Evolutionary conservation across 495 filamentous ascomycete species (phyloP).

Genomic region (Tuber umbilicatum): DNA sequence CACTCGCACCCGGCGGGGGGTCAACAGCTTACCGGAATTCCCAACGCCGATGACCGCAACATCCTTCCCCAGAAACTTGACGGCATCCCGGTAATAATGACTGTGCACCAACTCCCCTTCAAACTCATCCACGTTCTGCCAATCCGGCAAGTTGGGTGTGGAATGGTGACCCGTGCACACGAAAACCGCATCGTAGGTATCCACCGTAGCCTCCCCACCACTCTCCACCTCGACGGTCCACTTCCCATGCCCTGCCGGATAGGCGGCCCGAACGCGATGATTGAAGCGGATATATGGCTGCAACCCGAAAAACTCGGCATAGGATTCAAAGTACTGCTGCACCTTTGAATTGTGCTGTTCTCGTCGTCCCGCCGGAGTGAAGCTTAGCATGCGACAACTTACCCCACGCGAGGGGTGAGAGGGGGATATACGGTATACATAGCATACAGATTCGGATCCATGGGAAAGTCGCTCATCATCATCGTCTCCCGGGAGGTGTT

Average conservation of each 20-base stretch:
- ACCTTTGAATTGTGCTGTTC: constrained; percentile 37
- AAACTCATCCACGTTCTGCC: constrained; percentile 29
- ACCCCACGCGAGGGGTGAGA: not conserved
- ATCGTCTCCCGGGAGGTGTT: constrained; percentile 41
- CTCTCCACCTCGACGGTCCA: constrained; percentile 21
- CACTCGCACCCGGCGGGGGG: not conserved
- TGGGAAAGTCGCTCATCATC: constrained; percentile 43
- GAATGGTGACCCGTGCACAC: constrained; percentile 39
- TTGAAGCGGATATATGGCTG: constrained; percentile 33
- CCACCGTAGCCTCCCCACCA: constrained; percentile 12
- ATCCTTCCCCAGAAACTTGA: constrained; percentile 37
- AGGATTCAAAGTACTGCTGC: constrained; percentile 41
- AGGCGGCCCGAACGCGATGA: constrained; percentile 17
- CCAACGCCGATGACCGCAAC: constrained; percentile 42
- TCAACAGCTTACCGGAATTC: constrained; percentile 33
- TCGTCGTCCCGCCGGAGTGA: constrained; percentile 16
- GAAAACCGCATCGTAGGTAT: constrained; percentile 40
- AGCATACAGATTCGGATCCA: constrained; percentile 40
- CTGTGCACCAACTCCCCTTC: constrained; percentile 40
- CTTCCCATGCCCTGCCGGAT: constrained; percentile 7
- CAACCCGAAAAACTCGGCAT: constrained; percentile 34
- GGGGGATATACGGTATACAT: constrained; percentile 18
- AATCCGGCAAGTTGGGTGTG: constrained; percentile 36
- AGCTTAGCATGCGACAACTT: constrained; percentile 8
- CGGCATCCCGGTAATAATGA: constrained; percentile 39